phyloP scores from a whole-genome alignment of 2,329 filamentous ascomycete species.

The Aureobasidium sp. region DNA sequence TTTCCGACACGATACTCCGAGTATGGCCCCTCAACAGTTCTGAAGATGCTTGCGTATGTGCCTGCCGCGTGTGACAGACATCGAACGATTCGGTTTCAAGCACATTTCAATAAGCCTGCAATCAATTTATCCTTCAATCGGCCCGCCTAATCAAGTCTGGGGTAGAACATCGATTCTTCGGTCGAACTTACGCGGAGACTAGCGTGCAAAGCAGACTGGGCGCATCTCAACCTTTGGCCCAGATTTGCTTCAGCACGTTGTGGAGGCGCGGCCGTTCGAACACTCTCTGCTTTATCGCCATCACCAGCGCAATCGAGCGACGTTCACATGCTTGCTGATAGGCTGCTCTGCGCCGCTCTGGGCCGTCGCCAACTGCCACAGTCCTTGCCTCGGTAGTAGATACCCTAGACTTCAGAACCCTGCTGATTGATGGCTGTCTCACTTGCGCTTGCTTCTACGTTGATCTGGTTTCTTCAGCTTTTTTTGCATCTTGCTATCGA shows the following conservation, averaged over 20 bases:
- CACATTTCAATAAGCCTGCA: slow-evolving; percentile 5
- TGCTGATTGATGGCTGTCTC: slow-evolving; percentile 6
- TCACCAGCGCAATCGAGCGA: neutral
- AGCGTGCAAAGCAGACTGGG: neutral
- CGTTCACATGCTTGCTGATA: slow-evolving; percentile 3
- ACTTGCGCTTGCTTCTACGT: slow-evolving; percentile 5
- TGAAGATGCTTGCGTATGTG: neutral
- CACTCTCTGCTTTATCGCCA: neutral
- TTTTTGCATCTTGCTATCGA: neutral
- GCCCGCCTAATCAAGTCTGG: slow-evolving; percentile 1
- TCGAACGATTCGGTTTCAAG: slow-evolving; percentile 12
- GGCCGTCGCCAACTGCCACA: neutral
- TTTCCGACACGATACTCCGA: neutral
- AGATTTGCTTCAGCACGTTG: slow-evolving; percentile 5
- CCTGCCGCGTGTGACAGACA: neutral
- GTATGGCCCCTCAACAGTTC: neutral
- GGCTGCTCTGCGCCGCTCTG: neutral
- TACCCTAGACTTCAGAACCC: neutral
- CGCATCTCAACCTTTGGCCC: slow-evolving; percentile 4
- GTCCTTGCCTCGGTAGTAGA: neutral
- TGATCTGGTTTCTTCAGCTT: neutral
- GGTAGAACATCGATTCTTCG: neutral
- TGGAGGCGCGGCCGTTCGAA: neutral
- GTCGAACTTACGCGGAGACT: slow-evolving; percentile 6
- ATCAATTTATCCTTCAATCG: slow-evolving; percentile 3